Conservation (phyloP, 208 protist genomes). For the Entamoeba histolytica region DNA sequence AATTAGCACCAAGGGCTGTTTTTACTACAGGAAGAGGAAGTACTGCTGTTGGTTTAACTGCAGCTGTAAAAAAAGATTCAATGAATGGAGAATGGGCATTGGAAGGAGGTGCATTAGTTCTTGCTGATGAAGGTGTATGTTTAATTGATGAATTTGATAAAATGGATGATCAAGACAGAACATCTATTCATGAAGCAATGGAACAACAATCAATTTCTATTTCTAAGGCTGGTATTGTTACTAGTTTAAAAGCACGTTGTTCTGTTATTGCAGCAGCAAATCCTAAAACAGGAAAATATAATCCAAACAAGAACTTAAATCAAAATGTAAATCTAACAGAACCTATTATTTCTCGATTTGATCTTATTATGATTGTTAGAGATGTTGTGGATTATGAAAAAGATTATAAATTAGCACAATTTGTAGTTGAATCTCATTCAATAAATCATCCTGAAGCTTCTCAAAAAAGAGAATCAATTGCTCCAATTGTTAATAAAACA, state of each 20-base stretch:
- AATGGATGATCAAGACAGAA: slow-evolving; percentile 17
- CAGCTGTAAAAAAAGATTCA: slow-evolving; percentile 53
- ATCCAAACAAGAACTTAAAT: slow-evolving; percentile 35
- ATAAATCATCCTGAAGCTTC: neutral
- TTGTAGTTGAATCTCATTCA: slow-evolving; percentile 81
- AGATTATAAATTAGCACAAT: slow-evolving; percentile 70
- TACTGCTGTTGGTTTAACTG: slow-evolving; percentile 89
- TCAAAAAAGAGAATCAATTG: neutral
- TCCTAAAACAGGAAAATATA: slow-evolving; percentile 81
- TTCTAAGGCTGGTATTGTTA: slow-evolving; percentile 97
- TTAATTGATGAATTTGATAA: neutral
- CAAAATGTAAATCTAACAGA: neutral
- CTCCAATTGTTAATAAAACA: neutral
- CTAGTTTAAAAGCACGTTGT: slow-evolving; percentile 50
- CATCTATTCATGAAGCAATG: slow-evolving; percentile 97
- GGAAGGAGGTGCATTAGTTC: slow-evolving; percentile 85
- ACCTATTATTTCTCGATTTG: slow-evolving; percentile 38
- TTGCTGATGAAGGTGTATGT: slow-evolving; percentile 85
- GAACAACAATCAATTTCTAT: slow-evolving; percentile 98
- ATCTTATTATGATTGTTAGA: slow-evolving; percentile 80
- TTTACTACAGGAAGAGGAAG: slow-evolving; percentile 93
- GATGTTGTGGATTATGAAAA: slow-evolving; percentile 63
- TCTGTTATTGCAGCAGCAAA: slow-evolving; percentile 96
- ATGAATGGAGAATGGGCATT: slow-evolving; percentile 42
- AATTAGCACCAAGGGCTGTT: slow-evolving; percentile 81